Percentiles rank a stretch among this genome's conserved stretches.
Conservation (phyloP, 768 basidiomycete species). For the Russula ochroleuca region DNA sequence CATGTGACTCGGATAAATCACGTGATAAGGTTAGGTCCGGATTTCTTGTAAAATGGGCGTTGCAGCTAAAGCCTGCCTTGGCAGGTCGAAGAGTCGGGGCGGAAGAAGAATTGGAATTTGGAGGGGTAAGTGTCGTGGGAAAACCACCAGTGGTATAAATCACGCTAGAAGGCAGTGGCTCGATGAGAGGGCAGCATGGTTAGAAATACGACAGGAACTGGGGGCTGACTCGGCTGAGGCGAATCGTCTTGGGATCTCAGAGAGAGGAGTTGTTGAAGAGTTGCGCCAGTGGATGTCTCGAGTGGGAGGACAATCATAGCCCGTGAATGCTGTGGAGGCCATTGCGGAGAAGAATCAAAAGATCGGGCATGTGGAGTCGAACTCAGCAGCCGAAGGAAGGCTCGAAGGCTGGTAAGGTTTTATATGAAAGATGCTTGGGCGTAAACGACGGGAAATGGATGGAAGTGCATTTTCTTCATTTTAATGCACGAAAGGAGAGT, state of each 20-base stretch:
- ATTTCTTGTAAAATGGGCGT: conserved; percentile 3
- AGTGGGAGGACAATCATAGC: conserved; percentile 24
- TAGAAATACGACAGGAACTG: conserved; percentile 28
- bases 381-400: not conserved
- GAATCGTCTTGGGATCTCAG: conserved; percentile 54
- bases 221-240: conserved; percentile 32
- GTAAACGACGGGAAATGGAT: conserved; percentile 13
- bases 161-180: conserved; percentile 1
- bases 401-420: not conserved
- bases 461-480: not conserved
- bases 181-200: not conserved
- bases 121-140: not conserved
- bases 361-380: not conserved
- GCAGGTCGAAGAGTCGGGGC: conserved; percentile 38
- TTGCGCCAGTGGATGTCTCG: conserved; percentile 39
- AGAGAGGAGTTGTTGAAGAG: conserved; percentile 55
- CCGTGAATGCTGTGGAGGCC: conserved; percentile 23
- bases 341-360: not conserved
- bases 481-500: conserved; percentile 11
- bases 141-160: conserved; percentile 23
- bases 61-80: conserved; percentile 27
- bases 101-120: not conserved
- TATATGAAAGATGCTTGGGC: conserved; percentile 19
- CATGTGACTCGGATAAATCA: conserved; percentile 26
- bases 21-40: conserved; percentile 4